A percentile compares a stretch with the other conserved stretches of the same genome.
Conservation (phyloP, 345 rosid genomes). For the Clausena lansium region DNA sequence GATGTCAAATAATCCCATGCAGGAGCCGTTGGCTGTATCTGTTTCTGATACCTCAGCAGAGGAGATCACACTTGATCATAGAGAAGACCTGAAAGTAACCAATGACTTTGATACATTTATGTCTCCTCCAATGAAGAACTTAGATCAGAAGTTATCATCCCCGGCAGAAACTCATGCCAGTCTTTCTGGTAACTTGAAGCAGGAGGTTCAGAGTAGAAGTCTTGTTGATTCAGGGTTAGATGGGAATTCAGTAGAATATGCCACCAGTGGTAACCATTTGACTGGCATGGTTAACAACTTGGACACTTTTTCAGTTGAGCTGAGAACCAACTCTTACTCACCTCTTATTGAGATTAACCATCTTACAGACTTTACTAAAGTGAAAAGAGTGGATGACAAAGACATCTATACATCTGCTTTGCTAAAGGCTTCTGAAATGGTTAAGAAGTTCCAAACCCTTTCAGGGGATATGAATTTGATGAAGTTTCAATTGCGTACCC, state of each 20-base stretch:
- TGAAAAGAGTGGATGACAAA: conserved; percentile 29
- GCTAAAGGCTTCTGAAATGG: conserved; percentile 32
- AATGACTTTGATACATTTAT: conserved; percentile 24
- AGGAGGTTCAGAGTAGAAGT: conserved; percentile 23
- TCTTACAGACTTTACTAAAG: conserved; percentile 29
- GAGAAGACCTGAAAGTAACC: conserved; percentile 19
- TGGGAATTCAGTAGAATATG: conserved; percentile 18
- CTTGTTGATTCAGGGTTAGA: conserved; percentile 29
- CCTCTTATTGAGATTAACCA: conserved; percentile 23
- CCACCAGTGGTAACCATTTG: conserved; percentile 19
- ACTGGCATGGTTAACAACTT: conserved; percentile 25
- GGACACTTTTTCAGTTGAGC: conserved; percentile 27
- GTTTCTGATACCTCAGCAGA: conserved; percentile 19
- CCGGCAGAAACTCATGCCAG: conserved; percentile 18
- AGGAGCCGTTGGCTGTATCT: conserved; percentile 5
- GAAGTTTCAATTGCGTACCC: conserved; percentile 24
- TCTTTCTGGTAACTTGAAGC: conserved; percentile 29
- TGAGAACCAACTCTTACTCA: conserved; percentile 22
- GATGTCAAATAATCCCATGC: conserved; percentile 18
- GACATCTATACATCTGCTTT: conserved; percentile 15
- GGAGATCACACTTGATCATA: conserved; percentile 19
- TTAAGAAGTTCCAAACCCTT: conserved; percentile 23
- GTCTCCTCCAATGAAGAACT: conserved; percentile 35
- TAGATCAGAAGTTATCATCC: conserved; percentile 33
- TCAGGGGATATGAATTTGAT: conserved; percentile 18